These are phyloP conservation scores for Linanthus parryae DNA, from an alignment of 148 eudicot species.

Conservation along the genomic window DNA sequence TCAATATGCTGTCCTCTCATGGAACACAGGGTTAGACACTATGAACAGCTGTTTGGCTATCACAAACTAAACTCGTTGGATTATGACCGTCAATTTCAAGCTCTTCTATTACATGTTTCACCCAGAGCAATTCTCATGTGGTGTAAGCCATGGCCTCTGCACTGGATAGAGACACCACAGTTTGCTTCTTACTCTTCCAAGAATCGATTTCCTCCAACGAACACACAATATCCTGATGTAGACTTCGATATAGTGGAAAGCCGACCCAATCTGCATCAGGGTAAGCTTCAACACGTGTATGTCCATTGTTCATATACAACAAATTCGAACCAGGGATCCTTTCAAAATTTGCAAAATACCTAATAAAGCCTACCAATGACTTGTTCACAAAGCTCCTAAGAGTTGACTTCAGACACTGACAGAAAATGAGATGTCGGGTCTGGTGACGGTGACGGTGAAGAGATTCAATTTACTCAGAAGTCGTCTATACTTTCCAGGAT, in stretches of 20 bases:
- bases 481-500: too few relatives aligned
- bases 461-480: not conserved
- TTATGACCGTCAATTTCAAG: not conserved
- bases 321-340: not conserved
- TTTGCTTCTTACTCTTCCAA: not conserved
- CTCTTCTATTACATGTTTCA: not conserved
- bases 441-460: not conserved
- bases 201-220: too few relatives aligned
- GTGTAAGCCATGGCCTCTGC: not conserved
- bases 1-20: not conserved
- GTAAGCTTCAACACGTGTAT: too few relatives aligned
- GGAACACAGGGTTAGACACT: not conserved
- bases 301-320: too few relatives aligned
- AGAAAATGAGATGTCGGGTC: not conserved
- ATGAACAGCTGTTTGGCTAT: not conserved
- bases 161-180: not conserved
- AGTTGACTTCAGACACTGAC: not conserved
- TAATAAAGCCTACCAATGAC: not conserved
- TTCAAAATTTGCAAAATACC: not conserved
- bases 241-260: too few relatives aligned
- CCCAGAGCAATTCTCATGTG: not conserved
- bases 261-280: too few relatives aligned
- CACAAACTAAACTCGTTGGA: not conserved
- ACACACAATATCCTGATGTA: too few relatives aligned
- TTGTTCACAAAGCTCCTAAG: not conserved